Base-by-base conservation (phyloP, 345 rosid species). In the Pugionium cornutum region DNA sequence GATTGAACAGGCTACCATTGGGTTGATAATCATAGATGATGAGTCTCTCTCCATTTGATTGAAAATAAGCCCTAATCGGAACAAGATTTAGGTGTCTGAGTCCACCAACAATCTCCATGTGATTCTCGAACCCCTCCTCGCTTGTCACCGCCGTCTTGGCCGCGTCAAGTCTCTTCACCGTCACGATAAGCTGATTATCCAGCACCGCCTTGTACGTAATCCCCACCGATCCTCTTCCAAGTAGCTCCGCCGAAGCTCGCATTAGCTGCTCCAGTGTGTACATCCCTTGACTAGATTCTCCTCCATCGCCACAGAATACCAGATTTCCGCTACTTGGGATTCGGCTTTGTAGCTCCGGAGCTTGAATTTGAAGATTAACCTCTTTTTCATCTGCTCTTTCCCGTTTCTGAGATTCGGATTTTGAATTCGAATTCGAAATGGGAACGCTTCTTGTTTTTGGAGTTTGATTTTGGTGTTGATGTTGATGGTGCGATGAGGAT, bases 171-270 rank as follows among this genome's bases (percentile, higher is more conserved):
- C 96, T 80, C 79, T 94, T 94, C 70, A 94, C 97, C 1, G 91
- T 88, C 37, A 94, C 83, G 2, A 90, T 82, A 62, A 90, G 73
- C 68, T 84, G 86, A 51, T 79, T 82, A 61, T 86, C 96, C 2
- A 94, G 82, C 30, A 84, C 87, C 7, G 96, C 97, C 81, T 94
- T 90, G 60, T 88, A 94, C 11, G 95, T 88, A 0, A 90, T 89
- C 64, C 95, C 96, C 2, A 89, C 73, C 0, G 83, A 78, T 5
- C 99, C 99, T 73, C 99, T 84, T 34, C 99, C 99, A 2, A 90
- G 64, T 56, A 94, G 70, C 87, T 90, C 99, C 2, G 99, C 99
- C 1, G 99, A 94, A 26, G 89, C 97, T 66, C 87, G 71, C 99
- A 90, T 88, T 40, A 88, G 75, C 81, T 90, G 95, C 75, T 94